Conservation (phyloP, 2,329 filamentous ascomycete species). For the Aureobasidium sp. region DNA sequence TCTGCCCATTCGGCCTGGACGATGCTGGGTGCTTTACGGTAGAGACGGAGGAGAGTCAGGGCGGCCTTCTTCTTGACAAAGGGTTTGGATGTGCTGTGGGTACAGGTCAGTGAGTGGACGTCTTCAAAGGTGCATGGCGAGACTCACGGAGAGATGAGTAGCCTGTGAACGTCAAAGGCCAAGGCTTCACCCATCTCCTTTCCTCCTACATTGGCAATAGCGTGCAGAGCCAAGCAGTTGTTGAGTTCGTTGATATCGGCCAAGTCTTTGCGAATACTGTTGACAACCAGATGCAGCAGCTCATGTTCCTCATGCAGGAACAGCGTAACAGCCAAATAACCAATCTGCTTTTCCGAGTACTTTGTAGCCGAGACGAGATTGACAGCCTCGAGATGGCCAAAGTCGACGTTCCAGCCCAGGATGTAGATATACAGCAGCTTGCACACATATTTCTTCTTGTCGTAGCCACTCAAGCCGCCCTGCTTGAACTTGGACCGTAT, state of each 20-base stretch:
- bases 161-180: conserved; percentile 81
- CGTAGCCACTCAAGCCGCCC: conserved; percentile 80
- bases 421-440: conserved; percentile 99
- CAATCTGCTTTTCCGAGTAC: conserved; percentile 99
- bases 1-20: conserved; percentile 97
- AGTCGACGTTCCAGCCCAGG: conserved; percentile 97
- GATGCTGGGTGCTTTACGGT: conserved; percentile 88
- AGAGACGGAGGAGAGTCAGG: conserved; percentile 81
- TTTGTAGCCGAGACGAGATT: conserved; percentile 95
- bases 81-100: conserved; percentile 66
- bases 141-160: conserved; percentile 86
- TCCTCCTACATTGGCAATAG: conserved; percentile 94
- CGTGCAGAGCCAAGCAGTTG: conserved; percentile 93
- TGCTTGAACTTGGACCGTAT: conserved; percentile 97
- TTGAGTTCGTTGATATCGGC: conserved; percentile 93
- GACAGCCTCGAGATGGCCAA: conserved; percentile 95
- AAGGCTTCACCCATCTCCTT: conserved; percentile 96
- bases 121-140: background rate
- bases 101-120: background rate
- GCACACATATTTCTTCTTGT: conserved; percentile 99
- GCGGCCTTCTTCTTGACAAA: conserved; percentile 99
- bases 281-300: conserved; percentile 89
- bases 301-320: conserved; percentile 98
- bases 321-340: conserved; percentile 92
- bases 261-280: conserved; percentile 95